Base-by-base conservation (phyloP, 1,284 basidiomycete genomes). In the Cutaneotrichosporon arboriforme region DNA sequence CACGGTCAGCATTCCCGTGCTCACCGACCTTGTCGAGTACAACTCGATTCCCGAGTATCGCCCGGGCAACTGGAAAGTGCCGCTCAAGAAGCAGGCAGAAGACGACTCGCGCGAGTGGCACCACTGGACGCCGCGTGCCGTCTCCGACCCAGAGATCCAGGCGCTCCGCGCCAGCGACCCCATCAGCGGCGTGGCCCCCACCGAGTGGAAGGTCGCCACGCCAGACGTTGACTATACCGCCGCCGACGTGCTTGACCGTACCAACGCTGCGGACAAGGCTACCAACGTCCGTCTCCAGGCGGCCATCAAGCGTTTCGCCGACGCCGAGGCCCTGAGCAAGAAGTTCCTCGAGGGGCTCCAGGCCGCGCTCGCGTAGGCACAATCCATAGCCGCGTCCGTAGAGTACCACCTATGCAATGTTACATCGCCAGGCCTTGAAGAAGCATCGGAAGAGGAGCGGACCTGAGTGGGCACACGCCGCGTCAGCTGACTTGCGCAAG, bases 151-250 rank as follows among this genome's bases (percentile, higher is more conserved):
- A 7, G 40, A 33, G 1, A 59, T 58, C 42, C 49, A 41, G 18
- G 46, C 54, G 10, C 41, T 60, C 17, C 41, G 44, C 10, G 15
- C 34, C 3, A 21, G 23, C 18, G 56, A 56, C 40, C 52, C 59
- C 4, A 41, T 63, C 5, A 42, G 36, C 39, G 54, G 55, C 23
- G 36, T 52, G n/a, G 37, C 43, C 15, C 13, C 41, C 3, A 39
- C 21, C 8, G 23, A 46, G 20, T 36, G 48, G 37, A 46, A 39
- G 10, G 15, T 34, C 8, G 39, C 39, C 5, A 22, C 20, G 2
- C 44, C 44, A 13, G 49, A 57, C 4, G 37, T 59, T 7, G 60
- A 65, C 43, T 65, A 59, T 33, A 54, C 57, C 15, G 60, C 52
- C 1, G 49, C 42, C 14, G 56, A 55, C 12, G 58, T 59, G 2